Evolutionary conservation across 1,284 basidiomycete genomes (phyloP), one percentile per base, ranked within the genome.

Genomic region (Malassezia pachydermatis): DNA sequence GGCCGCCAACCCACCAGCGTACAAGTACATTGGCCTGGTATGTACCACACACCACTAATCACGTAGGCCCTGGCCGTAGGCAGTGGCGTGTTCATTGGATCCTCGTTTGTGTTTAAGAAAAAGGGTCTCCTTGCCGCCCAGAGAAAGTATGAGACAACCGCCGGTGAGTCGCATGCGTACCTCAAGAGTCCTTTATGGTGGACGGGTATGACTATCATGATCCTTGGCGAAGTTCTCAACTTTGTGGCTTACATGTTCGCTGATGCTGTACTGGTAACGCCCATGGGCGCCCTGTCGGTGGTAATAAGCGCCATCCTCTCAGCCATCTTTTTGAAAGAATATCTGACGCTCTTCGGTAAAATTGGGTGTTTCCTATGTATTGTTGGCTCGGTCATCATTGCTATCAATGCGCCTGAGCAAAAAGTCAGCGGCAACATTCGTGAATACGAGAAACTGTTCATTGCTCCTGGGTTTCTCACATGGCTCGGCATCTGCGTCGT

Each of bases 231-330:
- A 55, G 36, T 54, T 24, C 43, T 62, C 41, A 58, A 52, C 48
- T 59, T 62, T 53, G 48, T 73, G 80, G 87, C 84, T 34, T 90
- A 90, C 67, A 84, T 86, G 8, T 89, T 90, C 65, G 83, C 88
- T 20, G 84, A 88, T 69, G 86, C 87, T 16, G 81, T 89, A 57
- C 80, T 89, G 44, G 86, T 87, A 79, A 92, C 88, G n/a, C 90
- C 92, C 1, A 80, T 98, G 62, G 92, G 92, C 37, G 89, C 90
- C 3, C 80, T 98, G 47, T 90, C 88, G 14, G 94, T 98, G 59
- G 90, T 98, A 63, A 79, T 96, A 58, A 92, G 85, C 63, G 92
- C 92, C 29, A 84, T 94, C 23, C 77, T 96, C 17, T 92, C 89
- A 9, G 88, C 88, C 36, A 78, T 94, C 63, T 85, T 96, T 75